A percentile compares a stretch with the other conserved stretches of the same genome.
These are phyloP conservation scores for Pseudogymnoascus verrucosus DNA, from an alignment of 2,329 filamentous ascomycete genomes.

Conservation along the genomic window DNA sequence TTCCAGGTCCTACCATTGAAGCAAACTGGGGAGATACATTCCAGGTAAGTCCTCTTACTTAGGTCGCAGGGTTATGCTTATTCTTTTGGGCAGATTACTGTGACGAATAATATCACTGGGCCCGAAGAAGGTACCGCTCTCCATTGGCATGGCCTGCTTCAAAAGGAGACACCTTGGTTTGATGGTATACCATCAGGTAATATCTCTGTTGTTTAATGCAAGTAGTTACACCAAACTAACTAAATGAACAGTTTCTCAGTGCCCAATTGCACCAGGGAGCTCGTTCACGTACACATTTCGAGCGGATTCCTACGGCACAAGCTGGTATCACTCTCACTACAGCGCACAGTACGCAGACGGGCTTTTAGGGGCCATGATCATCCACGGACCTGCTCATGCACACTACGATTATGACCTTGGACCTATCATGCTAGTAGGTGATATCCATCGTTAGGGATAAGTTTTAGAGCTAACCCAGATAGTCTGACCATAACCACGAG, in stretches of 20 bases:
- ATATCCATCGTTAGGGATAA: not conserved
- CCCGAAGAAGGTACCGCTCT: conserved; percentile 38
- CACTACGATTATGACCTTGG: conserved; percentile 59
- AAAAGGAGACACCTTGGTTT: not conserved
- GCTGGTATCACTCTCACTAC: conserved; percentile 57
- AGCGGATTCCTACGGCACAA: conserved; percentile 36
- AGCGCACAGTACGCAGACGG: conserved; percentile 38
- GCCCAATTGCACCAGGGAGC: conserved; percentile 49
- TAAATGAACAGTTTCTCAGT: conserved; percentile 42
- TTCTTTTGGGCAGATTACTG: conserved; percentile 16
- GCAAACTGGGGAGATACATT: conserved; percentile 31
- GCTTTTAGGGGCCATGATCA: conserved; percentile 51
- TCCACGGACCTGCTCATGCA: conserved; percentile 50
- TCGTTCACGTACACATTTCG: conserved; percentile 25
- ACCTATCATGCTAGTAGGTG: conserved; percentile 30
- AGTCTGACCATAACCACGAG: not conserved
- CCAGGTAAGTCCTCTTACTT: not conserved
- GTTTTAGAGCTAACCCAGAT: not conserved
- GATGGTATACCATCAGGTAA: not conserved
- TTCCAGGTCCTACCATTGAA: conserved; percentile 31
- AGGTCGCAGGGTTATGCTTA: not conserved
- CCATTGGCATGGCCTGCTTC: conserved; percentile 38
- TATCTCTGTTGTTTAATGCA: not conserved
- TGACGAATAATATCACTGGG: conserved; percentile 30
- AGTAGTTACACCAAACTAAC: not conserved